Conservation (phyloP, 352 stramenopile species). For the Globisporangium apiculatum region DNA sequence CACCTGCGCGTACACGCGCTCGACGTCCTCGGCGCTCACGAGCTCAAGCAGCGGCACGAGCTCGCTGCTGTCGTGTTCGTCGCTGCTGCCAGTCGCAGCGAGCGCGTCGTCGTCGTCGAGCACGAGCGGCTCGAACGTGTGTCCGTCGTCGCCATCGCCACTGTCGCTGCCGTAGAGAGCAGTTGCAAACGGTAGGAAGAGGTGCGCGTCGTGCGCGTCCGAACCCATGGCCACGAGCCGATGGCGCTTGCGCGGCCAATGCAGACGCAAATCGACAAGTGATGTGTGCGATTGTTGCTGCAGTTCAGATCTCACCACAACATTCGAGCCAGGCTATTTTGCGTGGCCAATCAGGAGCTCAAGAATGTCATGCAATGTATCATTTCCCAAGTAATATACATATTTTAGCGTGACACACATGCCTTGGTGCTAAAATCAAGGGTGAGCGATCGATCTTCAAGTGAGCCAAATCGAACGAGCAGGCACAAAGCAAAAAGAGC, state of each 20-base stretch:
- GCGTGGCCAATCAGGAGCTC: too few relatives aligned
- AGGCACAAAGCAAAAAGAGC: neutral
- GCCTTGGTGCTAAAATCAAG: neutral
- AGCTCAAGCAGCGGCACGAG: neutral
- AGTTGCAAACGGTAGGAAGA: neutral
- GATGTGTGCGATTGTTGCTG: too few relatives aligned
- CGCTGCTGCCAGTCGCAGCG: neutral
- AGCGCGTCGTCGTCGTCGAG: neutral
- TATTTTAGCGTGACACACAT: neutral
- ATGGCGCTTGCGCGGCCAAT: too few relatives aligned
- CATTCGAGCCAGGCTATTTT: too few relatives aligned
- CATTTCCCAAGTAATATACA: neutral
- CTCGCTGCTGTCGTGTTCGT: neutral
- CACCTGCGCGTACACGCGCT: neutral
- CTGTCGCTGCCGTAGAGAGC: neutral
- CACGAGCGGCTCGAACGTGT: neutral
- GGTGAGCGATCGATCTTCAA: neutral
- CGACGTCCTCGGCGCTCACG: conserved; percentile 1
- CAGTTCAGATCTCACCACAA: too few relatives aligned
- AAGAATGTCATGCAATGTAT: neutral
- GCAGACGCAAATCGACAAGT: too few relatives aligned
- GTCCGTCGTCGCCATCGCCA: neutral
- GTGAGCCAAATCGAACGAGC: neutral
- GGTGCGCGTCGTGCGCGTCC: neutral
- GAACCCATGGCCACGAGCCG: neutral